Evolutionary conservation across 192 early-diverging fungal species (phyloP).

Genomic region (Gigaspora rosea): DNA sequence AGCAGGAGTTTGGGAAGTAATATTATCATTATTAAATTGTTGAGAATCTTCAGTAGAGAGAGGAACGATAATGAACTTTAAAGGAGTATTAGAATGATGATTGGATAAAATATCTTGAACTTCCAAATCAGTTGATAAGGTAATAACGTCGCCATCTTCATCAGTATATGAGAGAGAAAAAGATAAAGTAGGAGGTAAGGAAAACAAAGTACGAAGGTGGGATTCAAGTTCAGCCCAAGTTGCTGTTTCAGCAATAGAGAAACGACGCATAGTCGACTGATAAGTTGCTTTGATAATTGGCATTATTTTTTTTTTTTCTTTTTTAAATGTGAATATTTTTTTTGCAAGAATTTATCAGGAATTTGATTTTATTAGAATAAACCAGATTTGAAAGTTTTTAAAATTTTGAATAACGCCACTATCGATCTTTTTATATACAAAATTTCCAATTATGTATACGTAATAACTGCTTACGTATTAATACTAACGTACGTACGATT

Average conservation of each 20-base stretch:
- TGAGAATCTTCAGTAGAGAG: not conserved
- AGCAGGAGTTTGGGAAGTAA: not conserved
- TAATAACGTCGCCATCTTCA: slow-evolving; percentile 28
- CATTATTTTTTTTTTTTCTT: not conserved
- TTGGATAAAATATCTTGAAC: slow-evolving; percentile 25
- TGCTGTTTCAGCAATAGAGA: not conserved
- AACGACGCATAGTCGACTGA: not conserved
- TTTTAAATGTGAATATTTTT: too few relatives aligned
- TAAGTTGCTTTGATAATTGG: not conserved
- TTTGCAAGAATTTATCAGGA: too few relatives aligned
- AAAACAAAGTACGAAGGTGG: slow-evolving; percentile 10
- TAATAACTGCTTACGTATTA: too few relatives aligned
- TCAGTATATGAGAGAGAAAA: slow-evolving; percentile 29
- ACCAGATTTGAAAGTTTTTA: too few relatives aligned
- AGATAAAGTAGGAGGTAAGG: not conserved
- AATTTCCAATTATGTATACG: too few relatives aligned
- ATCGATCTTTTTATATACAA: too few relatives aligned
- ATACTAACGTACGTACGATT: too few relatives aligned
- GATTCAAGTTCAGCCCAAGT: slow-evolving; percentile 6
- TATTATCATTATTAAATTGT: not conserved
- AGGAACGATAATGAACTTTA: not conserved
- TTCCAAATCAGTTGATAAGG: slow-evolving; percentile 28
- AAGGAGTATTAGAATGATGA: not conserved
- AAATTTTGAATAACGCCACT: too few relatives aligned
- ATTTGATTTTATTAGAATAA: too few relatives aligned